A percentile compares a stretch with the other conserved stretches of the same genome.
Conservation (phyloP, 2,329 filamentous ascomycete genomes). For the Diaporthe sp. region DNA sequence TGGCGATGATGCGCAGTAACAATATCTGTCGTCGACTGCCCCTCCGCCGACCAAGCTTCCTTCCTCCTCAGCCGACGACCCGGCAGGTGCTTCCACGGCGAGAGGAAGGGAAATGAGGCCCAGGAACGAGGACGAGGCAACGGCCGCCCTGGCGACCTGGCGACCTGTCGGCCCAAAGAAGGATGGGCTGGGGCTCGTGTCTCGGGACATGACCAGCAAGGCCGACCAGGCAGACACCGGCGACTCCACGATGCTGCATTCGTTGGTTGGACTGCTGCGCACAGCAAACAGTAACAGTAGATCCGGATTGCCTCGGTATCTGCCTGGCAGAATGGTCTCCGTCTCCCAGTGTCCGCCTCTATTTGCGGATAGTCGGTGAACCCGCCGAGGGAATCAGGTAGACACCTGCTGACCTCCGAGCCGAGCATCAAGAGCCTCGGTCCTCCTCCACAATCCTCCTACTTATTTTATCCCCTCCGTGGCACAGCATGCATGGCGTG, state of each 20-base stretch:
- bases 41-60: neutral
- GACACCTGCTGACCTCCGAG: neutral
- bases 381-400: neutral
- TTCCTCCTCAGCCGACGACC: neutral
- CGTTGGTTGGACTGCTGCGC: neutral
- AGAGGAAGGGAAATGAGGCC: neutral
- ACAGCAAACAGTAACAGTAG: neutral
- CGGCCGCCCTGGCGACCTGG: slow-evolving; percentile 15
- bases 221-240: slow-evolving; percentile 14
- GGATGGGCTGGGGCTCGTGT: slow-evolving; percentile 12
- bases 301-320: neutral
- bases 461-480: neutral
- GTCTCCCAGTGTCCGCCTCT: neutral
- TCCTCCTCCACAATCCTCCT: neutral
- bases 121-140: slow-evolving; percentile 12
- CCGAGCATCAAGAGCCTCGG: neutral
- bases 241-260: slow-evolving; percentile 17
- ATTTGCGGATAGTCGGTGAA: neutral
- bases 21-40: neutral
- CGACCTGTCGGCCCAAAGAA: slow-evolving; percentile 13
- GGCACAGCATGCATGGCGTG: neutral
- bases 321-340: slow-evolving; percentile 4
- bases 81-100: neutral
- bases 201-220: neutral
- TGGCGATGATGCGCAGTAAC: no score